phyloP scores from a whole-genome alignment of 2,329 filamentous ascomycete genomes.

The Juglanconis sp. region DNA sequence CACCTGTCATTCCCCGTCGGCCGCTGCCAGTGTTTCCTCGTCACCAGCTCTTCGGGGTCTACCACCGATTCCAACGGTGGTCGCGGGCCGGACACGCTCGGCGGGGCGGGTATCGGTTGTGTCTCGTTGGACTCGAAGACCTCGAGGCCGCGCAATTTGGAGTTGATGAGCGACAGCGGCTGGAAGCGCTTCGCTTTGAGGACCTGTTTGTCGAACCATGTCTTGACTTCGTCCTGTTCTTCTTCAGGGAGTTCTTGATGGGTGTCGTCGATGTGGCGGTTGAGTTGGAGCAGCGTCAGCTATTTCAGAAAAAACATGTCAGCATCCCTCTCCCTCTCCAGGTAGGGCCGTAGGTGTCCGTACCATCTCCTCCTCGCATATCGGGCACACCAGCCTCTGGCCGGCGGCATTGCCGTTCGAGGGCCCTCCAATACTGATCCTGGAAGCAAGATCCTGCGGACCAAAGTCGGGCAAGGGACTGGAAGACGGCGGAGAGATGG shows the following conservation, averaged over 20 bases:
- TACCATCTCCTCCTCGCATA: slow-evolving; percentile 98
- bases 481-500: slow-evolving; percentile 55
- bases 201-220: slow-evolving; percentile 95
- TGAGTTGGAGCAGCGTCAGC: slow-evolving; percentile 90
- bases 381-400: slow-evolving; percentile 83
- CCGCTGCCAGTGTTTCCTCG: slow-evolving; percentile 83
- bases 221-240: slow-evolving; percentile 91
- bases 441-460: slow-evolving; percentile 74
- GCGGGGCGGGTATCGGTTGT: slow-evolving; percentile 33
- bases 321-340: slow-evolving; percentile 12
- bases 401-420: slow-evolving; percentile 55
- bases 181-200: slow-evolving; percentile 91
- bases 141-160: slow-evolving; percentile 87
- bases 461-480: slow-evolving; percentile 61
- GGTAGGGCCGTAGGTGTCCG: not conserved
- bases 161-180: slow-evolving; percentile 84
- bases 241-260: slow-evolving; percentile 87
- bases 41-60: slow-evolving; percentile 89
- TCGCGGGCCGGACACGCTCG: slow-evolving; percentile 35
- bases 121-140: slow-evolving; percentile 91
- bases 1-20: slow-evolving; percentile 72
- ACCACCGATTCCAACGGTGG: slow-evolving; percentile 40
- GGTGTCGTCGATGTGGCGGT: slow-evolving; percentile 78
- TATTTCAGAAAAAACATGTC: slow-evolving; percentile 33
- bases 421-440: slow-evolving; percentile 65